Evolutionary conservation across 352 stramenopile species (phyloP).

Genomic region (Phytophthora pinifolia): DNA sequence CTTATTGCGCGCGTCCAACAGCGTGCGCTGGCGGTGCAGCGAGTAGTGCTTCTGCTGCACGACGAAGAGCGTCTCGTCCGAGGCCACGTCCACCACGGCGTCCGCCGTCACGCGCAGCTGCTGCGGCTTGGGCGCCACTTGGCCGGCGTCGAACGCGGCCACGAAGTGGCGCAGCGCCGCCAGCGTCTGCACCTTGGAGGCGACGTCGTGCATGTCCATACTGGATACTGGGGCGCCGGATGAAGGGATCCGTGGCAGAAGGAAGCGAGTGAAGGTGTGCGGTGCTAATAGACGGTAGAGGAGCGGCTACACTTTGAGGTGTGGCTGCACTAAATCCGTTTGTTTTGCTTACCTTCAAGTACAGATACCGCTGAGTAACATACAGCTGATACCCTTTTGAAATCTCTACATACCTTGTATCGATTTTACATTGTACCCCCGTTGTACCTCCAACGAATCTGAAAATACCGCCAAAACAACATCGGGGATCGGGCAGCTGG

Average conservation of each 20-base stretch:
- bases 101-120: conserved; percentile 28
- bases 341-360: too few species aligned
- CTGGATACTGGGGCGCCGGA: neutral
- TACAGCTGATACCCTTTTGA: too few species aligned
- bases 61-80: conserved; percentile 24
- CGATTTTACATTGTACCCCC: too few species aligned
- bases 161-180: conserved; percentile 40
- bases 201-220: conserved; percentile 31
- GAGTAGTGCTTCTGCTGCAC: conserved; percentile 36
- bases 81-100: conserved; percentile 25
- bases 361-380: too few species aligned
- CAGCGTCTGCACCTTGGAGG: conserved; percentile 37
- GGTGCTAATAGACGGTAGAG: too few species aligned
- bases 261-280: neutral
- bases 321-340: too few species aligned
- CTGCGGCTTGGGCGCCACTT: conserved; percentile 26
- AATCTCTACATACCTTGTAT: too few species aligned
- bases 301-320: too few species aligned
- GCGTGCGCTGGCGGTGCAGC: conserved; percentile 38
- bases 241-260: neutral
- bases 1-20: conserved; percentile 35
- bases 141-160: conserved; percentile 33
- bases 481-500: too few species aligned
- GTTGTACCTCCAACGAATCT: too few species aligned
- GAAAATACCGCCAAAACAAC: too few species aligned